Percentiles rank a stretch among this genome's conserved stretches.
Conservation (phyloP, 2,329 filamentous ascomycete species). For the Chaetomiaceae sp. region DNA sequence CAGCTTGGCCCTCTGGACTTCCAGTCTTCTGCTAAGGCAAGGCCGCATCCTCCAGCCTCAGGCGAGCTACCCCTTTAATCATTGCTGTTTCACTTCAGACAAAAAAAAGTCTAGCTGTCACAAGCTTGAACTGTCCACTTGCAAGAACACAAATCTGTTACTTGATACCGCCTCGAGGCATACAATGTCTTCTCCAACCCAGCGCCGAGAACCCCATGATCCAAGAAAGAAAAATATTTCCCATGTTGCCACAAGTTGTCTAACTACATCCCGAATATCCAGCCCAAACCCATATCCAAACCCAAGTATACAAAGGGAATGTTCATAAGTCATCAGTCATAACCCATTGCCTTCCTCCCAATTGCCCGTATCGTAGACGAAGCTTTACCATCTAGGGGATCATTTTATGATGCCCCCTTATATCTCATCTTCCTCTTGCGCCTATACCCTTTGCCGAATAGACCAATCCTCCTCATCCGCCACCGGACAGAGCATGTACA, state of each 20-base stretch:
- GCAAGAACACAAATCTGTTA: neutral
- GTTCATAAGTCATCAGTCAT: conserved; percentile 15
- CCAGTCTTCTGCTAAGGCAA: too few species aligned
- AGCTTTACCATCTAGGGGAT: conserved; percentile 4
- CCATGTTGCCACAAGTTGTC: conserved; percentile 11
- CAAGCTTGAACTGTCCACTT: too few species aligned
- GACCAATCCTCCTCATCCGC: neutral
- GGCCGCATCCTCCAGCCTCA: too few species aligned
- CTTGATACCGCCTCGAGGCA: conserved; percentile 9
- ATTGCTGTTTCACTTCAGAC: too few species aligned
- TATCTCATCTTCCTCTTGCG: neutral
- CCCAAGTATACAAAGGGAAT: neutral
- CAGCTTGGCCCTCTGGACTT: too few species aligned
- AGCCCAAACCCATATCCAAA: conserved; percentile 1
- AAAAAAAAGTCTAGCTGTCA: too few species aligned
- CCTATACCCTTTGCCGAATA: neutral
- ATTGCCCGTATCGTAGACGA: conserved; percentile 4
- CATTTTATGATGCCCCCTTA: conserved; percentile 5
- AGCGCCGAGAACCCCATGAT: neutral
- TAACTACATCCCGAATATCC: conserved; percentile 11
- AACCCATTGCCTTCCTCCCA: conserved; percentile 14
- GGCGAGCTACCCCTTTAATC: too few species aligned
- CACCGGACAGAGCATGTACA: neutral
- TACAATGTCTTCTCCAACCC: conserved; percentile 7
- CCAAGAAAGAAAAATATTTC: neutral